phyloP scores from a whole-genome alignment of 495 filamentous ascomycete species.

The Penicillium roqueforti region DNA sequence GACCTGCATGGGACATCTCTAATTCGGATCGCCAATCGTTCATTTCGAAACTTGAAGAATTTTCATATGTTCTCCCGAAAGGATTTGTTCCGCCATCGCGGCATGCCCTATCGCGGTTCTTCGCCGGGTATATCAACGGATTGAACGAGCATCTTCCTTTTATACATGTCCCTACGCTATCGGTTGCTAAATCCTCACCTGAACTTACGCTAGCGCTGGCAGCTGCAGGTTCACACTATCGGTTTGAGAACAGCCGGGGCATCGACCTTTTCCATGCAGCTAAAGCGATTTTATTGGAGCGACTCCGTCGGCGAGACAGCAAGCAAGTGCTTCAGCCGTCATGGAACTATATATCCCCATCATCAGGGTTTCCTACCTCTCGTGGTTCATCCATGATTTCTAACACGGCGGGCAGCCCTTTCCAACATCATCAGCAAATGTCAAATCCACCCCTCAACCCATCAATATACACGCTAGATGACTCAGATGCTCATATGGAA shows the following conservation, averaged over 20 bases:
- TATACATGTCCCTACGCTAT: constrained; percentile 47
- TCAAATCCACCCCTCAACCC: constrained; percentile 28
- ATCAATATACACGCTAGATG: constrained; percentile 39
- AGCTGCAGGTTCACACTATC: constrained; percentile 49
- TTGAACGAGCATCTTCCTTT: constrained; percentile 49
- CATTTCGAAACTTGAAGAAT: constrained; percentile 60
- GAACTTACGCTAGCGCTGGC: constrained; percentile 47
- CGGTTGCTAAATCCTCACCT: constrained; percentile 40
- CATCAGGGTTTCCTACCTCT: constrained; percentile 35
- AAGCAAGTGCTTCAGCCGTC: constrained; percentile 41
- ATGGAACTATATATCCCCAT: constrained; percentile 43
- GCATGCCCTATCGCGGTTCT: constrained; percentile 44
- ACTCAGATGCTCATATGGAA: constrained; percentile 50
- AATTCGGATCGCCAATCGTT: constrained; percentile 59
- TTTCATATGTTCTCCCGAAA: constrained; percentile 60
- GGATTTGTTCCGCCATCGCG: constrained; percentile 57
- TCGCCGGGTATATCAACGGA: constrained; percentile 48
- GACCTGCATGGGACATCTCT: constrained; percentile 62
- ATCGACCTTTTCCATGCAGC: constrained; percentile 68
- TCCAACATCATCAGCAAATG: constrained; percentile 35
- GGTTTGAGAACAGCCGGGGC: constrained; percentile 63
- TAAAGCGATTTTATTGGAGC: constrained; percentile 45
- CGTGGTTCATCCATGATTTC: constrained; percentile 40
- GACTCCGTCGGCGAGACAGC: constrained; percentile 43
- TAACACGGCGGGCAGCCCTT: constrained; percentile 39